Conservation (phyloP, 345 rosid genomes). For the Gossypium anomalum region DNA sequence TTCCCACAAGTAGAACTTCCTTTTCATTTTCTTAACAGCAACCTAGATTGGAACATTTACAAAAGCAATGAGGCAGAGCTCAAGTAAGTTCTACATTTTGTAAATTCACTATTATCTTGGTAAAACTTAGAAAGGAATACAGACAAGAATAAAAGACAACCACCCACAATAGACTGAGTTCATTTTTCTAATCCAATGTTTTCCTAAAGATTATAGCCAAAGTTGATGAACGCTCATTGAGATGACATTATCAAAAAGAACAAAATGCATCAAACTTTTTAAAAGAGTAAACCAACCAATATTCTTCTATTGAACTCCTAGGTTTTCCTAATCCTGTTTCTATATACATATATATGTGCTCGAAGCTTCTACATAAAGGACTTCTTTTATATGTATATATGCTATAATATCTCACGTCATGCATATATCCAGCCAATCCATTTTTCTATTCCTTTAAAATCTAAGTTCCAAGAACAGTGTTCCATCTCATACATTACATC, state of each 20-base stretch:
- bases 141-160: not conserved
- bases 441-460: not conserved
- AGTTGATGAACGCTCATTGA: not conserved
- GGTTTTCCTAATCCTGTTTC: not conserved
- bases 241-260: not conserved
- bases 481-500: not conserved
- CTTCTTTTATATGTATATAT: not conserved
- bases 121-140: not conserved
- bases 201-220: not conserved
- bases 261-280: no score
- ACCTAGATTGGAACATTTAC: conserved; percentile 39
- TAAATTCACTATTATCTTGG: not conserved
- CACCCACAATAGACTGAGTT: not conserved
- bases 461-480: not conserved
- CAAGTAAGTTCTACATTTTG: not conserved
- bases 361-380: not conserved
- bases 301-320: not conserved
- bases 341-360: not conserved
- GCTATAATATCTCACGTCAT: not conserved
- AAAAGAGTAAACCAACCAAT: not conserved
- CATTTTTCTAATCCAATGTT: not conserved
- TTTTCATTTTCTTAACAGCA: conserved; percentile 97
- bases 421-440: not conserved
- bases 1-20: conserved; percentile 88
- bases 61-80: conserved; percentile 3